A percentile compares a stretch with the other conserved stretches of the same genome.
Conservation (phyloP, 352 stramenopile species). For the Phytophthora sojae region DNA sequence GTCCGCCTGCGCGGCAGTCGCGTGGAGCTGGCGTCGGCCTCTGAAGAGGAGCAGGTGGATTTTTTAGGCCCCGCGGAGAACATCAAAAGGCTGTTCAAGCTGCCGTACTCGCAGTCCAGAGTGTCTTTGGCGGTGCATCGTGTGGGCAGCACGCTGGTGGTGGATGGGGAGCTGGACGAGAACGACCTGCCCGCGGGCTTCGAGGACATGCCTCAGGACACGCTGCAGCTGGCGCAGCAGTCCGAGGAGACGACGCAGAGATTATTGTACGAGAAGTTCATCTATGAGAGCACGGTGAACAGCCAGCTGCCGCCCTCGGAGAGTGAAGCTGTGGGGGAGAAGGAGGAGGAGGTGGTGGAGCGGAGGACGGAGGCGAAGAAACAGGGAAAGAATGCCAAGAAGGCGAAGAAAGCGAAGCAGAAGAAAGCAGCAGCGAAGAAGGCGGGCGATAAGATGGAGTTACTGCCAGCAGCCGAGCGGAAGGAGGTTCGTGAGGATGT, state of each 20-base stretch:
- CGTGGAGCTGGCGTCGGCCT: constrained; percentile 75
- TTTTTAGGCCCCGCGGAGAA: constrained; percentile 86
- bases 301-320: constrained; percentile 38
- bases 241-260: constrained; percentile 51
- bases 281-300: constrained; percentile 78
- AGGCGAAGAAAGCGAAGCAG: constrained; percentile 31
- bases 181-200: constrained; percentile 75
- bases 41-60: constrained; percentile 75
- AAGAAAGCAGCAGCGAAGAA: constrained; percentile 11
- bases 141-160: constrained; percentile 79
- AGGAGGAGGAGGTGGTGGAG: constrained; percentile 4
- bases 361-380: constrained; percentile 32
- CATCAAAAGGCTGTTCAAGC: constrained; percentile 89
- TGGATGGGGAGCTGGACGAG: constrained; percentile 82
- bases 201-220: constrained; percentile 61
- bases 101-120: constrained; percentile 79
- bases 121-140: constrained; percentile 88
- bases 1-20: constrained; percentile 70
- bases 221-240: constrained; percentile 65
- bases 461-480: constrained; percentile 7
- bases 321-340: constrained; percentile 8
- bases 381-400: constrained; percentile 42
- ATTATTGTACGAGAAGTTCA: constrained; percentile 88
- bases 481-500: background rate
- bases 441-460: background rate